Base-by-base conservation (phyloP, 768 basidiomycete species). In the Thelephora ganbajun region DNA sequence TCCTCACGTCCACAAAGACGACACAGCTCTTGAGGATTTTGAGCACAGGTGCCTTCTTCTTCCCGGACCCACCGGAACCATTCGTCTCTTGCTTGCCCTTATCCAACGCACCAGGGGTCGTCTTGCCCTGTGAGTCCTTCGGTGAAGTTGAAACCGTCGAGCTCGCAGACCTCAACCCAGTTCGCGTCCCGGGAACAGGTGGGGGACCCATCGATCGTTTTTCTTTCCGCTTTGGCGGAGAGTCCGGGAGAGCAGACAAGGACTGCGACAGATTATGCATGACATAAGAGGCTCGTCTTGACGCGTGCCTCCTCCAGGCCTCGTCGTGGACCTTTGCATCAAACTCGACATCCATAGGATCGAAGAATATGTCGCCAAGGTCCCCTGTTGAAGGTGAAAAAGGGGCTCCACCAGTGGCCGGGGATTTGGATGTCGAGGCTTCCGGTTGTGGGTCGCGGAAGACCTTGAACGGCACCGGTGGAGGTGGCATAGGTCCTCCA, bases 1-100 rank as follows among this genome's bases (percentile, higher is more conserved):
- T 77, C 52, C 70, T 59, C 22, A 94, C 86, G 57, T 93, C 91
- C 43, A 93, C 89, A 55, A 87, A 92, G 7, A 90, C 79, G 1
- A 73, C 71, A 48, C 89, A 91, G 11, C 77, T 74, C 48, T 79
- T 77, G 50, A 93, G 66, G 33, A 83, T 69, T 44, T 72, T 74
- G 51, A 80, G 22, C 64, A 58, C 42, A 44, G 53, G 47, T 50
- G 35, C 43, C 30, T 14, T 35, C 45, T 30, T 51, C 19, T 41
- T 19, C 56, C 39, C 42, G 47, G 44, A n/a, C 41, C 30, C 20
- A 35, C 54, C 9, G 26, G 37, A 49, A 19, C 57, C 51, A 35
- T 59, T 59, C 55, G 53, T 58, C 63, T 63, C 19, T 53, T 59
- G 50, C 48, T 56, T 43, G n/a, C 43, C 55, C 22, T 57, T 55